Base-by-base conservation (phyloP, 2,329 filamentous ascomycete species). In the Exutisphaerella laricina region DNA sequence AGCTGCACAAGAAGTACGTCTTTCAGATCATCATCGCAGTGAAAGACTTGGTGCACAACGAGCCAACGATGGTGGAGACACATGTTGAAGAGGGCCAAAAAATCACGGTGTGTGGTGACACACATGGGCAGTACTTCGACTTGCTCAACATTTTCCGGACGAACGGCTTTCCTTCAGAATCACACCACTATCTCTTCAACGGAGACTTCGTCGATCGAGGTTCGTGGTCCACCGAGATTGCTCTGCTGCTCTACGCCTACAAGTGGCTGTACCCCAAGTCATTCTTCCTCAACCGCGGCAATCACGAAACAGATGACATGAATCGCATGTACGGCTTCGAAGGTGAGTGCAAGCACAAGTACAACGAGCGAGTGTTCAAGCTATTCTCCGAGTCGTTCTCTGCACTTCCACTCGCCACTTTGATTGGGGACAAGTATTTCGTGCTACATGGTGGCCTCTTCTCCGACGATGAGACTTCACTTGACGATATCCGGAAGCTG, bases 311-410 rank as follows among this genome's bases (percentile, higher is more conserved):
- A 5, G 57, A 78, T 80, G 31, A 80, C 67, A 98, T 98, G 92
- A 98, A 98, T 74, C 82, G 88, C 54, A 89, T 92, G 41, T 98
- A 98, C 63, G 92, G 92, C 13, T 98, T 98, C 59, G 92, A 98
- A 67, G 92, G 92, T 62, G 92, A 98, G 66, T 97, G 92, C 74
- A 92, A 90, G 67, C 87, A 88, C 57, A 98, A 98, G 70, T 98
- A 98, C 69, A 96, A 87, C 64, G 92, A 95, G 68, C 83, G 86
- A 33, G 79, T 88, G 21, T 98, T 97, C 78, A 97, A 94, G 70
- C 74, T 97, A 32, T 98, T 98, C 72, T 97, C 90, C 0, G 92
- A 98, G 66, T 94, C 88, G 49, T 98, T 98, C 75, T 96, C 89
- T 6, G 89, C 90, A 13, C 71, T 98, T 49, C 88, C 92, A 0